phyloP scores from a whole-genome alignment of 371 early-diverging fungal genomes.

The Mortierella sp. region DNA sequence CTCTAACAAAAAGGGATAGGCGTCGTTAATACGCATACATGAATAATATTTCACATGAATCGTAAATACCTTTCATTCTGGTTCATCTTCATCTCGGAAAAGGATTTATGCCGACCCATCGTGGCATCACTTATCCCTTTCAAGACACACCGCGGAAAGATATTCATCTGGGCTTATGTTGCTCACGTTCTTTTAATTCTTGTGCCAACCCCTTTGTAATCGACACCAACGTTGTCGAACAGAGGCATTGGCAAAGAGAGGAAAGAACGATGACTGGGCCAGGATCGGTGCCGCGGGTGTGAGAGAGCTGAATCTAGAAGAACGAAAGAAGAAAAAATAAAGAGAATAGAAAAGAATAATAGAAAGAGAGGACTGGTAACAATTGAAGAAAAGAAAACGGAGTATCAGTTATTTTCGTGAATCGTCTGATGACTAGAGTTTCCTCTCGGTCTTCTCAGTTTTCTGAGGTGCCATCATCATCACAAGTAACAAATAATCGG shows the following conservation, averaged over 20 bases:
- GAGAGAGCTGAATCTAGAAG: constrained; percentile 7
- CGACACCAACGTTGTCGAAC: too few species aligned
- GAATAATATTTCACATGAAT: too few species aligned
- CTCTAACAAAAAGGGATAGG: too few species aligned
- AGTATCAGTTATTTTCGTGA: not conserved
- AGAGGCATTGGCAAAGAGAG: not conserved
- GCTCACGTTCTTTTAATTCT: not conserved
- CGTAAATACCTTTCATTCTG: too few species aligned
- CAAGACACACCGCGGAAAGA: not conserved
- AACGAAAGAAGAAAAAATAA: not conserved
- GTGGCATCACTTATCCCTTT: not conserved
- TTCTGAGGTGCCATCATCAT: not conserved
- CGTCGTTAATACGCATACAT: too few species aligned
- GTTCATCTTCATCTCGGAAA: constrained; percentile 6
- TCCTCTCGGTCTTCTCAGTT: too few species aligned
- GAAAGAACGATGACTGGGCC: not conserved
- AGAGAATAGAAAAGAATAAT: not conserved
- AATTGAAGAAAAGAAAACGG: not conserved
- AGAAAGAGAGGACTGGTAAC: not conserved
- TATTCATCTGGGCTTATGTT: constrained; percentile 1
- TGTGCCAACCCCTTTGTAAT: too few species aligned
- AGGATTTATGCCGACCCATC: not conserved
- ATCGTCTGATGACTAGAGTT: constrained; percentile 11
- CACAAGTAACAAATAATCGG: not conserved
- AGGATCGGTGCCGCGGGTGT: constrained; percentile 1